Conservation (phyloP, 139 green algal genomes). For the Chlorella sp. region DNA sequence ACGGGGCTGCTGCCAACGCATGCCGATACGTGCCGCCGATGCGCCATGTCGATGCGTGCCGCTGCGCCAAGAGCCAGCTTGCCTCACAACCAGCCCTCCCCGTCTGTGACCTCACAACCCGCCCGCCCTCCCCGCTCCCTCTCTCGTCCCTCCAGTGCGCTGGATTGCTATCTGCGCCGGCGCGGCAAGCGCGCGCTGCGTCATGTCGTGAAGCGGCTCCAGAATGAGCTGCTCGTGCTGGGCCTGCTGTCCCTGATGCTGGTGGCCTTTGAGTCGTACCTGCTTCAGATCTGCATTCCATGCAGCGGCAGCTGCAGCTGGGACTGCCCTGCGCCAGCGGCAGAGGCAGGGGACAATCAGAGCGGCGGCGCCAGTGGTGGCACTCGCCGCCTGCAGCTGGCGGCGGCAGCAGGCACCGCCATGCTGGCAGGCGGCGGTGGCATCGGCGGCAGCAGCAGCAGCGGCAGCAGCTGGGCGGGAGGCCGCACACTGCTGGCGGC, state of each 20-base stretch:
- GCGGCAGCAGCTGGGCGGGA: not conserved
- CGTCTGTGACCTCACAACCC: too few relatives aligned
- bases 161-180: constrained; percentile 16
- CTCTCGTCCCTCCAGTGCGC: not conserved
- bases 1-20: too few relatives aligned
- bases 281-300: constrained; percentile 41
- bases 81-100: too few relatives aligned
- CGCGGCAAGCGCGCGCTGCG: constrained; percentile 24
- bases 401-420: not conserved
- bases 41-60: too few relatives aligned
- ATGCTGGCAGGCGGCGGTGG: not conserved
- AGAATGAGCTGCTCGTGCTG: constrained; percentile 46
- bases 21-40: too few relatives aligned
- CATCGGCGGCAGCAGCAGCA: not conserved
- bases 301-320: not conserved
- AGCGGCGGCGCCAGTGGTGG: not conserved
- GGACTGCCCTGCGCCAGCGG: not conserved
- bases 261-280: constrained; percentile 37
- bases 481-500: not conserved
- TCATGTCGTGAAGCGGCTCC: constrained; percentile 17
- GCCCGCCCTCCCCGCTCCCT: not conserved
- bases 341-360: not conserved
- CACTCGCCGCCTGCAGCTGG: not conserved
- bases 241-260: constrained; percentile 51
- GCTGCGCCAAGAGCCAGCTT: too few relatives aligned